Evolutionary conservation across 1,284 basidiomycete genomes (phyloP), one percentile per base, ranked within the genome.

Genomic region (Ganoderma lingzhi): DNA sequence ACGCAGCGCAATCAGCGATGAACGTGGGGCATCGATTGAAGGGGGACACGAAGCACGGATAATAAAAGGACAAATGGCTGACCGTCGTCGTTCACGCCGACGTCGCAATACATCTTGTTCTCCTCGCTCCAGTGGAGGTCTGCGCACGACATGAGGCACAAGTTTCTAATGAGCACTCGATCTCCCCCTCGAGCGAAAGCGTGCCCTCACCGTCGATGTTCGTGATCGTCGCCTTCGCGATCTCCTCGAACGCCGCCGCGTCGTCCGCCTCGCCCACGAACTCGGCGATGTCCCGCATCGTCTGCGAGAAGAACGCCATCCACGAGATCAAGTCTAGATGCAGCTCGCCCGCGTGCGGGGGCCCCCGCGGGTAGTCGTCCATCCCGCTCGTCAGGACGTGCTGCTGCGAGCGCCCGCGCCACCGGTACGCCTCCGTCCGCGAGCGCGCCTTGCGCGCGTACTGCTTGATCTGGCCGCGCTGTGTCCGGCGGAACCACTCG

Each of bases 51-150:
- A 19, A 35, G 32, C 12, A 39, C 3, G 17, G n/a, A 59, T 30
- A 59, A 59, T 28, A 23, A 63, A 56, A 8, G 32, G 17, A 35
- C 9, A 2, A 15, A n/a, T 9, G 35, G 75, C 82, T 61, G 74
- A 93, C 95, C 96, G 56, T 97, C 90, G 23, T 93, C 88, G 78
- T 95, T 88, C 56, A 98, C 90, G 66, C 90, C 90, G 15, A 91
- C 89, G 79, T 98, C 96, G 78, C 96, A 98, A 78, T 97, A 98
- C 94, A 97, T 96, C 78, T 95, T 84, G 61, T 93, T 80, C 67
- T 94, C 89, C 71, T 96, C 93, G 79, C 87, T 95, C 96, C 96
- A 98, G 76, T 98, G 96, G 64, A 98, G 84, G 80, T 97, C 96
- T 96, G 32, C 19, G 15, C n/a, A 42, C 19, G n/a, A 3, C n/a